Base-by-base conservation (phyloP, 1,284 basidiomycete species). In the Sporisorium sorghi region DNA sequence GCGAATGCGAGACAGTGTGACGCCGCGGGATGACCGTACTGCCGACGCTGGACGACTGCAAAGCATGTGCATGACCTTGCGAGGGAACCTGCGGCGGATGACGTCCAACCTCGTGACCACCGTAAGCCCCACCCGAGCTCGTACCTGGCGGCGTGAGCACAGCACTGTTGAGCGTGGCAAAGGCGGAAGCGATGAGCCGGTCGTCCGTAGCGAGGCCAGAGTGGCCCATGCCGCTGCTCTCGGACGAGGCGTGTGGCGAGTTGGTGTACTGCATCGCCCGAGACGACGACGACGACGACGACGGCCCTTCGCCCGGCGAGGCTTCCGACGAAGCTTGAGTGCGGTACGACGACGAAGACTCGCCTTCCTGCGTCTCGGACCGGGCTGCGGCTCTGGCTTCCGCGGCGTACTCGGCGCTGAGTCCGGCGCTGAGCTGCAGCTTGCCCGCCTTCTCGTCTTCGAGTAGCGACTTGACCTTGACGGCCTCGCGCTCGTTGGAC, bases 371-470 rank as follows among this genome's bases (percentile, higher is more conserved):
- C 3, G 58, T 58, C 21, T 73, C 71, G 19, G 65, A 65, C 5
- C 58, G 51, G 11, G 67, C 55, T 26, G 63, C 59, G 14, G 55
- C 55, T 19, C 68, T 51, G 7, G 54, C 53, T 40, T 72, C 68
- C 2, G 50, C 44, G 23, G 61, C 56, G 33, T 63, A 71, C 51
- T 68, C 73, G 26, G 73, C 68, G 15, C 68, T 72, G 24, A 76
- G 52, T 23, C 73, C 73, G 21, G 61, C 73, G 46, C 73, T 76
- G 39, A 76, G 68, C 53, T 76, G 73, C 53, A 76, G 49, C 37
- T 48, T 66, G 19, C 73, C 73, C 2, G 68, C 68, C 55, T 72
- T 76, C 32, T 76, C 73, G 37, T 76, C 73, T 47, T 76, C 73
- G 42, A 76, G 61, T 12, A 76, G 58, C 58, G 64, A 70, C 39